These are phyloP conservation scores for Zasmidium angulare DNA, from an alignment of 2,329 filamentous ascomycete species.

Conservation along the genomic window DNA sequence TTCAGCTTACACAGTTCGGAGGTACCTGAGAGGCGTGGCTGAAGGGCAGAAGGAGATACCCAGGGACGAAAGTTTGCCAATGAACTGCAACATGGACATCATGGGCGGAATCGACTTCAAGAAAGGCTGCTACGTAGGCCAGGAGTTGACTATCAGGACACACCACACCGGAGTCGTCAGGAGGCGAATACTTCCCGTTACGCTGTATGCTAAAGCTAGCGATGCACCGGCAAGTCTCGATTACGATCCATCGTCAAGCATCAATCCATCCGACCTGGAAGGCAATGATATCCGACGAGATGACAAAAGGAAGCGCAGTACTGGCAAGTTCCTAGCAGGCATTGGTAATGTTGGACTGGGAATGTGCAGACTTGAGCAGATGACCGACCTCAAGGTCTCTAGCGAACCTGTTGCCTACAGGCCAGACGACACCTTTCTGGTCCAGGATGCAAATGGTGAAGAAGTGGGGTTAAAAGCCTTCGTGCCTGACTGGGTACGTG, in stretches of 20 bases:
- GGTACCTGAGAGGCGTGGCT: constrained; percentile 77
- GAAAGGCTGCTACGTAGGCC: constrained; percentile 96
- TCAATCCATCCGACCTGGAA: constrained; percentile 4
- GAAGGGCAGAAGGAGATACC: constrained; percentile 82
- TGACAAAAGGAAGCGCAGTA: constrained; percentile 61
- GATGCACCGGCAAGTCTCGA: constrained; percentile 43
- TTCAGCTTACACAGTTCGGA: constrained; percentile 67
- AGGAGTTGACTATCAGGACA: constrained; percentile 94
- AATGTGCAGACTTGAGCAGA: constrained; percentile 82
- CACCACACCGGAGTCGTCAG: constrained; percentile 91
- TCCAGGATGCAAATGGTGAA: constrained; percentile 25
- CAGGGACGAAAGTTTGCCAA: constrained; percentile 70
- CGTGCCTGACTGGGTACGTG: constrained; percentile 72
- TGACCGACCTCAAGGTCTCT: constrained; percentile 77
- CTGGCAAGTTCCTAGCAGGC: constrained; percentile 76
- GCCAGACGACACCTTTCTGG: constrained; percentile 54
- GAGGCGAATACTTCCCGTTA: constrained; percentile 81
- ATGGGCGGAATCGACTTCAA: constrained; percentile 85
- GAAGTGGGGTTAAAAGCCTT: constrained; percentile 57
- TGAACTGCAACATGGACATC: constrained; percentile 86
- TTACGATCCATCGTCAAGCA: constrained; percentile 43
- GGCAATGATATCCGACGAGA: constrained; percentile 54
- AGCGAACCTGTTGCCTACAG: constrained; percentile 63
- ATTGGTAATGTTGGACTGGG: constrained; percentile 85
- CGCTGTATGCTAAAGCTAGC: constrained; percentile 61